Percentiles rank a stretch among this genome's conserved stretches.
These are phyloP conservation scores for Lablab purpureus DNA, from an alignment of 306 rosid species.

Conservation along the genomic window DNA sequence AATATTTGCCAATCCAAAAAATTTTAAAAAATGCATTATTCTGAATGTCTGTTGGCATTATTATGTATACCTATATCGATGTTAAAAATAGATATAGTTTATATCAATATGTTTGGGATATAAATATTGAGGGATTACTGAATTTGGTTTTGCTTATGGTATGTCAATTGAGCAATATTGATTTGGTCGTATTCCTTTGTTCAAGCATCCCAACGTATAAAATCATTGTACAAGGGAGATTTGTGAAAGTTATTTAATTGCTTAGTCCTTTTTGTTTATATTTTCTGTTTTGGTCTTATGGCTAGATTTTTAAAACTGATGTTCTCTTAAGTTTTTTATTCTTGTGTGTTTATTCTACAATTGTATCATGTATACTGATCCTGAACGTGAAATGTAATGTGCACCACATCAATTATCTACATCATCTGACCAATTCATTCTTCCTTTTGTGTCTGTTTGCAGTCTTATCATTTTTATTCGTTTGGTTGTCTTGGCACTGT, in stretches of 20 bases:
- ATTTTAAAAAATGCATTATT: background rate
- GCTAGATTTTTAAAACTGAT: background rate
- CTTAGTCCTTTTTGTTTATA: background rate
- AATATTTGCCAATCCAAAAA: too few species aligned
- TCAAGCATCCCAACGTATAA: background rate
- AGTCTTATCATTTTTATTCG: conserved; percentile 79
- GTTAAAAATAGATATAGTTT: conserved; percentile 10
- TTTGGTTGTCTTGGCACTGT: conserved; percentile 68
- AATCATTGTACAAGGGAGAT: conserved; percentile 8
- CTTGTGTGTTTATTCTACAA: background rate
- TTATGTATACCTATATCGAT: background rate
- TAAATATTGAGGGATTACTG: conserved; percentile 53
- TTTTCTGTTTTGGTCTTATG: background rate
- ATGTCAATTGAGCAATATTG: conserved; percentile 15
- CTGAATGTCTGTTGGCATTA: conserved; percentile 23
- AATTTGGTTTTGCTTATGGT: background rate
- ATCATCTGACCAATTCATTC: conserved; percentile 34
- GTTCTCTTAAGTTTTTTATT: background rate
- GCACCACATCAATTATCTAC: background rate
- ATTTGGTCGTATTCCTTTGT: conserved; percentile 6
- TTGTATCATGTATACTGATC: conserved; percentile 4
- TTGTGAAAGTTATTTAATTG: background rate
- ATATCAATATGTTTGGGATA: background rate
- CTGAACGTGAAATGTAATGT: conserved; percentile 12
- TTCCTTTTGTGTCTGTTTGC: conserved; percentile 43